Base-by-base conservation (phyloP, 2,329 filamentous ascomycete genomes). In the Ceratocystis colombiana region DNA sequence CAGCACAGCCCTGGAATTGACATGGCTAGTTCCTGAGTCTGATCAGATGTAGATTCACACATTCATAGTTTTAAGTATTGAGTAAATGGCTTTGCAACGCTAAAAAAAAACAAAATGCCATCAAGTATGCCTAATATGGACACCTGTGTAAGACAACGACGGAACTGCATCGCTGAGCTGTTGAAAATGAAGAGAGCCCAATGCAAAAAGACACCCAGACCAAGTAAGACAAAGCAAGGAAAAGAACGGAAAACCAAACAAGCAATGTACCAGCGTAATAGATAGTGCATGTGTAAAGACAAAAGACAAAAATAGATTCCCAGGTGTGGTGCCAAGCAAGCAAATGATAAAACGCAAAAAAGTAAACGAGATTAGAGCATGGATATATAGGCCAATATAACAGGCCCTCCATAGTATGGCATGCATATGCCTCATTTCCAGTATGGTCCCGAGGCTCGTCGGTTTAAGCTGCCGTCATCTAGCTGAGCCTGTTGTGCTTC, bases 401-500 rank as follows among this genome's bases (percentile, higher is more conserved):
- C 22, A 6, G 25, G 15, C 25, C 20, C 41, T 44, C 25, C n/a
- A 41, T 25, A 25, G 25, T 45, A 22, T 44, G 3, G 5, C 44
- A 41, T 41, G 41, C 59, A 20, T 45, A 8, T 25, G 48, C 20
- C 48, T 63, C 3, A 63, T 33, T 48, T 63, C 61, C 44, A 63
- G 41, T 63, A 50, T 5, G 61, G n/a, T 1, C 50, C 59, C 20
- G 64, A 66, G 15, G n/a, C 7, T 20, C n/a, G 50, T 6, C 61
- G 65, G 25, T 37, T 64, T 25, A 61, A 30, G 48, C 46, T 64
- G 28, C 61, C 50, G 33, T 8, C 44, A 1, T 66, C 61, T 28
- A 66, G 50, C 50, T 66, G 59, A 17, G 55, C 65, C 45, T 66
- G 59, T n/a, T 66, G 65, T 25, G 61, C 65, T 37, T 66, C 65